Evolutionary conservation across 176 grass and related monocot species (phyloP).

Genomic region (Hsuehochloa calcarea): DNA sequence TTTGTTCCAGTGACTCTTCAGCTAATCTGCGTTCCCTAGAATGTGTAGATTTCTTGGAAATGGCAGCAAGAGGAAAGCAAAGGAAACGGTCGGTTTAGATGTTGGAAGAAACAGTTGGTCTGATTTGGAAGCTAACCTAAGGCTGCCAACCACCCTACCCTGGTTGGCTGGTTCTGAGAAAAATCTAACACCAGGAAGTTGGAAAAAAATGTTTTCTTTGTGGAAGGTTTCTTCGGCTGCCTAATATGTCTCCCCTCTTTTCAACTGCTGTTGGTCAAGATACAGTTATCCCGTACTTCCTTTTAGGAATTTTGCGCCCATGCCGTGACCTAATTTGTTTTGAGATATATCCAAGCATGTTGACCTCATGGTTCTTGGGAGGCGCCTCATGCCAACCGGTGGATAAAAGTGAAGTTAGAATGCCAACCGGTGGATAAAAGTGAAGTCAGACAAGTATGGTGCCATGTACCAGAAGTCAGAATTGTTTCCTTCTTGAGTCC

Average conservation of each 20-base stretch:
- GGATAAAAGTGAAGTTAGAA: not conserved
- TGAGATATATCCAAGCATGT: constrained; percentile 27
- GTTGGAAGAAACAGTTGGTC: constrained; percentile 21
- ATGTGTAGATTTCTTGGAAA: constrained; percentile 15
- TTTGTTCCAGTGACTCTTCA: constrained; percentile 14
- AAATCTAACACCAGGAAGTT: constrained; percentile 32
- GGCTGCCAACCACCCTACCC: constrained; percentile 39
- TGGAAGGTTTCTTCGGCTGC: constrained; percentile 27
- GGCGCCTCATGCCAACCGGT: constrained; percentile 10
- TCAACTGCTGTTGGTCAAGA: constrained; percentile 28
- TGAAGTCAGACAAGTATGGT: constrained; percentile 16
- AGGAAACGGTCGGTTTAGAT: constrained; percentile 12
- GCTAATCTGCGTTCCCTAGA: constrained; percentile 3
- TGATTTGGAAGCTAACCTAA: constrained; percentile 46
- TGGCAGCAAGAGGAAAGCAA: not conserved
- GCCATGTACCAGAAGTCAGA: constrained; percentile 16
- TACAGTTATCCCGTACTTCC: constrained; percentile 30
- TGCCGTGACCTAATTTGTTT: constrained; percentile 34
- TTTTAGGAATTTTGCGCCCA: constrained; percentile 30
- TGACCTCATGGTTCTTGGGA: constrained; percentile 39
- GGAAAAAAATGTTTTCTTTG: not conserved
- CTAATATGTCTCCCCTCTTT: constrained; percentile 40
- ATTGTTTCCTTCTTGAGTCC: not conserved
- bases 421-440: not conserved
- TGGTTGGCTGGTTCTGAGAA: constrained; percentile 28